A percentile compares a stretch with the other conserved stretches of the same genome.
These are phyloP conservation scores for Veloboletus limbatus DNA, from an alignment of 1,284 basidiomycete genomes.

Conservation along the genomic window DNA sequence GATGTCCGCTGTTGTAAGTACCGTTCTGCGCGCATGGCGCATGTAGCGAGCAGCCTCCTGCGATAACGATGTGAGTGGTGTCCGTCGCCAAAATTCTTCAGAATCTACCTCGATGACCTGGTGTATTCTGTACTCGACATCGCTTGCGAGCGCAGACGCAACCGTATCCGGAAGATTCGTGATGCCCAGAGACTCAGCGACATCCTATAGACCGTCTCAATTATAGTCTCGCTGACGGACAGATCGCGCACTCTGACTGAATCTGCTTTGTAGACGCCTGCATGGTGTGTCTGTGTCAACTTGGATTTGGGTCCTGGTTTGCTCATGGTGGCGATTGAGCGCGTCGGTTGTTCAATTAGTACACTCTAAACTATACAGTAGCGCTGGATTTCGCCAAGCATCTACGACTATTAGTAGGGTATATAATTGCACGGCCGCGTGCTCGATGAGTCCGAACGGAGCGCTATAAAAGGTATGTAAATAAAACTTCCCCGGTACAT, in stretches of 20 bases:
- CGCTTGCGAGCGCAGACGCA: slow-evolving; percentile 85
- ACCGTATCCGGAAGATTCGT: slow-evolving; percentile 78
- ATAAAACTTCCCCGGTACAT: too few species aligned
- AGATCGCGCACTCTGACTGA: slow-evolving; percentile 52
- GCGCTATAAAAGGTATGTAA: neutral
- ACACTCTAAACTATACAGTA: too few species aligned
- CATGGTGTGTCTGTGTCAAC: slow-evolving; percentile 43
- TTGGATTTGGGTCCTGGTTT: slow-evolving; percentile 46
- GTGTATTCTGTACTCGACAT: slow-evolving; percentile 96
- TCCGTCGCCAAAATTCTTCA: neutral
- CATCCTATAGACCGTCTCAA: slow-evolving; percentile 60
- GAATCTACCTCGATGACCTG: slow-evolving; percentile 80
- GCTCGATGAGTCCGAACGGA: neutral
- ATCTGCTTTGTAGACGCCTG: slow-evolving; percentile 66
- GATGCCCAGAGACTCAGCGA: slow-evolving; percentile 86
- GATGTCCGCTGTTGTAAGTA: slow-evolving; percentile 86
- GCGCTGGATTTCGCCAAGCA: too few species aligned
- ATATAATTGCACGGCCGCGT: neutral
- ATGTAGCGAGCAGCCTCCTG: slow-evolving; percentile 97
- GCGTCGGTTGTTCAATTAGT: slow-evolving; percentile 6
- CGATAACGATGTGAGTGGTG: neutral
- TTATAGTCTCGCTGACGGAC: slow-evolving; percentile 12
- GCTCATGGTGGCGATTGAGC: slow-evolving; percentile 37
- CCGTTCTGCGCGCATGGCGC: slow-evolving; percentile 88
- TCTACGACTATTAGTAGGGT: too few species aligned